phyloP scores from a whole-genome alignment of 2,329 filamentous ascomycete genomes.

The Seiridium unicorne region DNA sequence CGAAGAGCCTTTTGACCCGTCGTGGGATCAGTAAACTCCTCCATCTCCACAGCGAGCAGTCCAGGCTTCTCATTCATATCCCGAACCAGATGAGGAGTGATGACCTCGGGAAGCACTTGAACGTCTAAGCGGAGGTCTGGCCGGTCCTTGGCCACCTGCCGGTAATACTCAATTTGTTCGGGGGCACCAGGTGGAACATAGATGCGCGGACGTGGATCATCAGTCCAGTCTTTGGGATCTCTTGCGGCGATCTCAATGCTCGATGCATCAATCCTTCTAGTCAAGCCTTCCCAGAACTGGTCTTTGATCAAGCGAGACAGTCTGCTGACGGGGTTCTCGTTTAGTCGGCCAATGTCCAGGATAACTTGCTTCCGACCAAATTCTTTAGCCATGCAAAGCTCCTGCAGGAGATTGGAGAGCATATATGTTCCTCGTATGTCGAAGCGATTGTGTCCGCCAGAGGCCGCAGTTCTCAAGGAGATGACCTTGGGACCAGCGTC shows the following conservation, averaged over 20 bases:
- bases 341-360: conserved; percentile 85
- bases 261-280: conserved; percentile 83
- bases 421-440: conserved; percentile 96
- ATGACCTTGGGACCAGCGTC: conserved; percentile 91
- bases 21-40: conserved; percentile 65
- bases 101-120: conserved; percentile 70
- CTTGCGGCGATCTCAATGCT: conserved; percentile 82
- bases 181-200: conserved; percentile 85
- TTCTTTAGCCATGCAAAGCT: conserved; percentile 88
- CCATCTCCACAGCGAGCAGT: conserved; percentile 85
- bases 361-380: conserved; percentile 87
- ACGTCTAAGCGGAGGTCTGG: conserved; percentile 90
- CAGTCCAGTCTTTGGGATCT: conserved; percentile 95
- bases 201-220: conserved; percentile 83
- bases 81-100: conserved; percentile 78
- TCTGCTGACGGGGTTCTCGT: conserved; percentile 91
- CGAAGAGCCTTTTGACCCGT: conserved; percentile 70
- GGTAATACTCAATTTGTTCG: conserved; percentile 89
- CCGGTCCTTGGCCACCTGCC: conserved; percentile 69
- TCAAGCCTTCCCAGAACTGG: conserved; percentile 91
- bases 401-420: conserved; percentile 93
- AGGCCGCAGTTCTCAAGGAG: conserved; percentile 79
- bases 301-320: conserved; percentile 83
- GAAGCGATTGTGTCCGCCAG: conserved; percentile 81
- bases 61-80: conserved; percentile 87